phyloP scores from a whole-genome alignment of 2,329 filamentous ascomycete genomes.

The Trichoderma sp. region DNA sequence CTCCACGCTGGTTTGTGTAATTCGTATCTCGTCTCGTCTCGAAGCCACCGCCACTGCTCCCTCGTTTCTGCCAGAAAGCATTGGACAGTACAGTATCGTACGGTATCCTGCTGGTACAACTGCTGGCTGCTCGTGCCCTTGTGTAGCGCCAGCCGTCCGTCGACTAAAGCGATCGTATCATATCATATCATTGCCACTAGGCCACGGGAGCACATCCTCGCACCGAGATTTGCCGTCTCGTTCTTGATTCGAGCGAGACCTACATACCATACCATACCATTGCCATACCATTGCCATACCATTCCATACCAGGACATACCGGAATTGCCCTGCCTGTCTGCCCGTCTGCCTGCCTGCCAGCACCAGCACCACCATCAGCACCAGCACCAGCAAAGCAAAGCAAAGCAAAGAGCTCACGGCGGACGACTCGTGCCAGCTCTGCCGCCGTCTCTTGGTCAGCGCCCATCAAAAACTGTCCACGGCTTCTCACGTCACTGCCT shows the following conservation, averaged over 20 bases:
- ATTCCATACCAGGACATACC: no score
- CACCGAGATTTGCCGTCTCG: neutral
- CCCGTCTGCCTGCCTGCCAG: neutral
- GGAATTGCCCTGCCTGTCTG: neutral
- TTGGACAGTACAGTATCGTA: neutral
- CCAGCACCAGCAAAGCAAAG: neutral
- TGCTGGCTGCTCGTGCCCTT: neutral
- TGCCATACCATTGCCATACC: neutral
- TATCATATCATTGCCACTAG: slow-evolving; percentile 9
- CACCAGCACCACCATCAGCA: neutral
- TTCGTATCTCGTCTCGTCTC: slow-evolving; percentile 9
- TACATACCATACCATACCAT: neutral
- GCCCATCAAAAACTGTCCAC: neutral
- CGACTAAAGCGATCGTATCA: slow-evolving; percentile 2
- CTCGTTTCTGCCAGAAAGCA: neutral
- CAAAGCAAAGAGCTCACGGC: no score
- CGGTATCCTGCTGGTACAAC: neutral
- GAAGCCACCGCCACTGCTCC: slow-evolving; percentile 17
- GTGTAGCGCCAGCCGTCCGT: slow-evolving; percentile 14
- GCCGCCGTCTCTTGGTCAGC: neutral
- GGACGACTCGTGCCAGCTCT: neutral
- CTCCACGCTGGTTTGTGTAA: slow-evolving; percentile 14
- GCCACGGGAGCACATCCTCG: neutral
- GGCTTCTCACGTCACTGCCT: neutral
- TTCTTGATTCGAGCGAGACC: neutral